A percentile compares a stretch with the other conserved stretches of the same genome.
Evolutionary conservation across 768 basidiomycete genomes (phyloP).

Genomic region (Boletus fagicola): DNA sequence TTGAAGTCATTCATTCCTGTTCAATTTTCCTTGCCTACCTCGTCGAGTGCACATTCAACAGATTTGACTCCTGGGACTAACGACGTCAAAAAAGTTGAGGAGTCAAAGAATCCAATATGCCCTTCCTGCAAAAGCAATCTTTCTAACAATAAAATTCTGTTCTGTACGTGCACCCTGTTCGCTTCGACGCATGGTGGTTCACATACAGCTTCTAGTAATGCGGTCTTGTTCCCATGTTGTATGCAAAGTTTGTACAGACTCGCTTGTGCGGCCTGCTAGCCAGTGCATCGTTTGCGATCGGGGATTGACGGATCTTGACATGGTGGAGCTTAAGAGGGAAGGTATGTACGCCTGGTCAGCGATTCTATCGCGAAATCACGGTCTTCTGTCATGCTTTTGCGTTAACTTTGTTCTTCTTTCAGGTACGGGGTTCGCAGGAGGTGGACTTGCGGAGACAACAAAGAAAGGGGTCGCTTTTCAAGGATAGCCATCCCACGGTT

Average conservation of each 20-base stretch:
- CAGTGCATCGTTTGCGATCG: constrained; percentile 89
- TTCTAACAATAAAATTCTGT: constrained; percentile 73
- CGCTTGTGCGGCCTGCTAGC: constrained; percentile 71
- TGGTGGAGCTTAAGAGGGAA: constrained; percentile 85
- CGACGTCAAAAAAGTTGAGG: constrained; percentile 46
- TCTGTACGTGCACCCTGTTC: constrained; percentile 46
- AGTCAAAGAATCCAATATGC: constrained; percentile 65
- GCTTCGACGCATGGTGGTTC: background rate
- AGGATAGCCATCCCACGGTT: constrained; percentile 44
- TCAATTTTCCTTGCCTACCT: constrained; percentile 60
- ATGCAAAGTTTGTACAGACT: constrained; percentile 89
- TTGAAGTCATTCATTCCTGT: constrained; percentile 82
- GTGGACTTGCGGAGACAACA: constrained; percentile 89
- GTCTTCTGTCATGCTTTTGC: background rate
- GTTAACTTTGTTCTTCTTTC: constrained; percentile 5
- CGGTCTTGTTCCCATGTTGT: constrained; percentile 89
- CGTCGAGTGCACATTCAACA: constrained; percentile 39
- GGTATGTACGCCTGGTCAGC: constrained; percentile 44
- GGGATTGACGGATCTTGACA: constrained; percentile 60
- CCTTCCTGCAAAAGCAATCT: constrained; percentile 85
- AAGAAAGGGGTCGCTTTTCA: constrained; percentile 84
- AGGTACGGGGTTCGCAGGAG: constrained; percentile 94
- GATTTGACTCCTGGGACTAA: constrained; percentile 38
- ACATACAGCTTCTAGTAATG: constrained; percentile 49
- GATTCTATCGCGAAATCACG: background rate